Base-by-base conservation (phyloP, 768 basidiomycete species). In the Boletus barrowsii region DNA sequence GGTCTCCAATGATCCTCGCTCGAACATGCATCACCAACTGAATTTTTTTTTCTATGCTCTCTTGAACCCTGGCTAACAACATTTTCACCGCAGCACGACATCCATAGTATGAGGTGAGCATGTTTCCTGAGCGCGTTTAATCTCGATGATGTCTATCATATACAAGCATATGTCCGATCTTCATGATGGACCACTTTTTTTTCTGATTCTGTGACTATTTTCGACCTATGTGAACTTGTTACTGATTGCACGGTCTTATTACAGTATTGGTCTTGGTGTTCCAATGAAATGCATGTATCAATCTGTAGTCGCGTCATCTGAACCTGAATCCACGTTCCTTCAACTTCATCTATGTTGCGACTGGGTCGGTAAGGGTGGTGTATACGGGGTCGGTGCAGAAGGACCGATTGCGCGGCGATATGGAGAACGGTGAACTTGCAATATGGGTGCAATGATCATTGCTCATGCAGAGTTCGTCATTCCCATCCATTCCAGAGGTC, bases 371-470 rank as follows among this genome's bases (percentile, higher is more conserved):
- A 5, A 5, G 5, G 6, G 24, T 26, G 26, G 26, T 6, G 26
- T 26, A 26, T 7, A 26, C 26, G 8, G 8, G 6, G 24, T 26
- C 26, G 26, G 77, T 79, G 42, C 81, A 85, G 57, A 76, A 76
- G 46, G 79, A 74, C 57, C 80, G 86, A 43, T 79, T 83, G 14
- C 80, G 82, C 24, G 93, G 92, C 37, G 96, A 95, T 52, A 84
- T 98, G 82, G 96, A 99, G 74, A 94, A 91, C 56, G 97, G 95
- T 45, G 93, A 96, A 70, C 79, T 99, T 42, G 82, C 84, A 4
- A 75, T 98, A 18, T 99, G 93, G 90, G 93, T n/a, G 81, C 79
- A n/a, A 90, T 90, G 75, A 93, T 98, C 57, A 72, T 97, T 17
- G 76, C 79, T 11, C 83, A 81, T 29, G 78, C 77, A 49, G 84